phyloP scores from a whole-genome alignment of 2,329 filamentous ascomycete genomes.

The Exophiala aquamarina region DNA sequence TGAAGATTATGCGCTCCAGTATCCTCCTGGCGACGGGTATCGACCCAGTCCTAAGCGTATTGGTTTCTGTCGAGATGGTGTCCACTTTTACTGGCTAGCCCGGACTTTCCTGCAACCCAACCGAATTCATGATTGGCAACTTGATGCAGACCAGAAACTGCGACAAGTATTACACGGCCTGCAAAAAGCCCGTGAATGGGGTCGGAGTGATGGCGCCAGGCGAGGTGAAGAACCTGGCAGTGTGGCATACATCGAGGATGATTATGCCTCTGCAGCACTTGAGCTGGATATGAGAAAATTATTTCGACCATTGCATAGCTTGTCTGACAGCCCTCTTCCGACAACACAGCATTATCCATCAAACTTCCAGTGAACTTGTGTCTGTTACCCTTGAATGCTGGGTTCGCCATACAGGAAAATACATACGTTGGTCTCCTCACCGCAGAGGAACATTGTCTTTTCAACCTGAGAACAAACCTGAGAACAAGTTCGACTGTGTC shows the following conservation, averaged over 20 bases:
- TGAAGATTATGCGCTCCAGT: conserved; percentile 66
- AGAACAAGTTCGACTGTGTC: no score
- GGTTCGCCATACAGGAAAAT: no score
- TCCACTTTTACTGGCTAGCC: conserved; percentile 73
- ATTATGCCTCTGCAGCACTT: conserved; percentile 63
- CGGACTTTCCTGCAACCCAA: conserved; percentile 64
- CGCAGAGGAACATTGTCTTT: no score
- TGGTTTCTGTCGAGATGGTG: conserved; percentile 69
- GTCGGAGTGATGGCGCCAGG: conserved; percentile 62
- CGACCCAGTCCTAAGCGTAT: conserved; percentile 52
- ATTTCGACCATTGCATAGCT: conserved; percentile 57
- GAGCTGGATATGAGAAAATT: conserved; percentile 71
- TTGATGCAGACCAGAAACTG: conserved; percentile 61
- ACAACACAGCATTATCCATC: background rate
- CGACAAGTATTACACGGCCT: conserved; percentile 61
- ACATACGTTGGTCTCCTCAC: no score
- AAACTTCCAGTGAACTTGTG: background rate
- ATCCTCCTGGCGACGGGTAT: conserved; percentile 47
- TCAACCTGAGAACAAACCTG: no score
- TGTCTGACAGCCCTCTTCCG: background rate
- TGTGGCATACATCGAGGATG: conserved; percentile 66
- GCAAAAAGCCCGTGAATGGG: conserved; percentile 61
- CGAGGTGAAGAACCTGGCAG: conserved; percentile 68
- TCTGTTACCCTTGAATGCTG: background rate
- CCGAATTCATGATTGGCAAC: conserved; percentile 52